Base-by-base conservation (phyloP, 1,139 yeast genomes). In the Geotrichum klebahnii region DNA sequence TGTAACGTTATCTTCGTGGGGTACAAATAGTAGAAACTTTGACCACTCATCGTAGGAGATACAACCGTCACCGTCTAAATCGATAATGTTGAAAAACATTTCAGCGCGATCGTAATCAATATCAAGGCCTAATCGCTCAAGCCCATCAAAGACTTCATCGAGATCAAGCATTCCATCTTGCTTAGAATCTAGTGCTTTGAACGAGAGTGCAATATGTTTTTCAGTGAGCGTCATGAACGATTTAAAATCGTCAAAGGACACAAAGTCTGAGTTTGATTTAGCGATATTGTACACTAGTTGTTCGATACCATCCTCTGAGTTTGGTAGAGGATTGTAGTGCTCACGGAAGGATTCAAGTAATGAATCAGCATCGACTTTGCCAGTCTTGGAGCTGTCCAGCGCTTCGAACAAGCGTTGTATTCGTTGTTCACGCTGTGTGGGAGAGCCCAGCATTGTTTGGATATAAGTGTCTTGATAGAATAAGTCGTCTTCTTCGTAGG, bases 31-130 rank as follows among this genome's bases (percentile, higher is more conserved):
- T 38, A 92, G 68, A 52, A 86, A 86, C 57, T 84, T 85, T 57
- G 95, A 74, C 78, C 95, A 92, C 60, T 92, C 95, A 51, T 88
- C 89, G 62, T 80, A 85, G 0, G 94, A 82, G 38, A 92, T 82
- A 59, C 73, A 79, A 1, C 94, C 92, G 55, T 82, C 83, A 51
- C 77, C 70, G 52, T 79, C 75, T 39, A 70, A 68, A 63, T 84
- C 92, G 41, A 85, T 72, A 45, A 76, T 78, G 34, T 74, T 68
- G 65, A 84, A 82, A 51, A 90, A 78, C 14, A 70, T 65, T 52
- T 79, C 80, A 38, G 84, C 72, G 56, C 80, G 79, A 14, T 75
- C 70, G 19, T 73, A 73, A 6, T 82, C 76, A 1, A 86, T 80
- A 23, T 69, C 67, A 12, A 80, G 72, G 50, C 82, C 75, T 2